Evolutionary conservation across 208 protist species (phyloP), one percentile per base, ranked within the genome.

Genomic region (Trypanosoma congolense): DNA sequence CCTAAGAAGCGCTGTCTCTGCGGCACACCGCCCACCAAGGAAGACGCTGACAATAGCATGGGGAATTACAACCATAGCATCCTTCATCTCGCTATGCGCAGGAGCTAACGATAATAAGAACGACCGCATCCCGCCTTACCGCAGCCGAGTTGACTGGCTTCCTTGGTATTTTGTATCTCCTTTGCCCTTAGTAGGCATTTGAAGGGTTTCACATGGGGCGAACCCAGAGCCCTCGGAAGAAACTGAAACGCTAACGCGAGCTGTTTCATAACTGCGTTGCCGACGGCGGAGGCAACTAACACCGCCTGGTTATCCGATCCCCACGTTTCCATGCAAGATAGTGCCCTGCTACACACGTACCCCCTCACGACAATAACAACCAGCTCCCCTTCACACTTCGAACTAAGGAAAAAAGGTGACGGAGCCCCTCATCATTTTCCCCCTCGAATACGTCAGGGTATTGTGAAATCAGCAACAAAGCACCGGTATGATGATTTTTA

Each of bases 281-380:
- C 83, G 22, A 91, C 66, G 0, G 74, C 50, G 22, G 61, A 61
- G 28, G 77, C 60, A 22, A 87, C 41, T 4, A 91, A 33, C 29
- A 85, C 70, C 22, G 64, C 62, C 22, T 74, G 64, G 29, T 4
- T n/a, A 12, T 62, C 45, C 14, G 48, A 62, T 36, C 74, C 75
- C 78, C 69, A 91, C 4, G 18, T 25, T 56, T 80, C 70, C 25
- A 87, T 56, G 38, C n/a, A 50, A 24, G 55, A 43, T 30, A 70
- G 44, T 19, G 67, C 50, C 4, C 38, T 51, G 48, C 70, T 65
- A 19, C 64, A 25, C 0, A 87, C 70, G 24, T 80, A 55, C 8
- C 51, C 40, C 51, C 73, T 67, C 2, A 87, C 67, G 0, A 73
- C 65, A 19, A 91, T 51, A 25, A 87, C 38, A 3, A 83, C 76